These are phyloP conservation scores for Pseudomonodictys pantanalensis DNA, from an alignment of 495 filamentous ascomycete species.

Conservation along the genomic window DNA sequence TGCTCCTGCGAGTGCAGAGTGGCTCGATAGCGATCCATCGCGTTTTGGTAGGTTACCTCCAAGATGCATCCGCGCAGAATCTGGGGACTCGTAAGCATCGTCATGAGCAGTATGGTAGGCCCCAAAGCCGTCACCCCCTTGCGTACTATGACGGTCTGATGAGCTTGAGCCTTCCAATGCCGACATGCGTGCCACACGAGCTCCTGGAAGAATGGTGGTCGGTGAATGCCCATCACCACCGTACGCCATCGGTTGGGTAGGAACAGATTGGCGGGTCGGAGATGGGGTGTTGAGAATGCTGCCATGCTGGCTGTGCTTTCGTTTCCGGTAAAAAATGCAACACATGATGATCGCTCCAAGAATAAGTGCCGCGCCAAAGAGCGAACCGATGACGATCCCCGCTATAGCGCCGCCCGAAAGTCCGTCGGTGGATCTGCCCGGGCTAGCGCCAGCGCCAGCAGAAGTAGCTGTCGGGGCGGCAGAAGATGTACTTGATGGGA, in stretches of 20 bases:
- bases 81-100: conserved; percentile 77
- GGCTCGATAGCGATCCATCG: conserved; percentile 86
- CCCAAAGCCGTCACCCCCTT: conserved; percentile 37
- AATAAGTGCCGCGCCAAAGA: conserved; percentile 68
- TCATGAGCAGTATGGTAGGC: conserved; percentile 74
- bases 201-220: conserved; percentile 72
- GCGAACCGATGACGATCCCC: conserved; percentile 79
- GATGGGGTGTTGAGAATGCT: conserved; percentile 83
- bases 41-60: conserved; percentile 64
- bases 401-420: conserved; percentile 84
- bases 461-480: conserved; percentile 44
- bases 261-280: conserved; percentile 60
- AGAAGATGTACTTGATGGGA: conserved; percentile 46
- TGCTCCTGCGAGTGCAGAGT: conserved; percentile 66
- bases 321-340: conserved; percentile 51
- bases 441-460: conserved; percentile 24
- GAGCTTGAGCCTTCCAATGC: conserved; percentile 64
- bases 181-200: conserved; percentile 92
- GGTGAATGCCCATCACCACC: conserved; percentile 33
- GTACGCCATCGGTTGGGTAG: conserved; percentile 38
- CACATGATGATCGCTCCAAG: conserved; percentile 61
- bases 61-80: conserved; percentile 58
- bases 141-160: conserved; percentile 30
- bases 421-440: conserved; percentile 42
- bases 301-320: conserved; percentile 57